phyloP scores from a whole-genome alignment of 2,329 filamentous ascomycete species.

The Talaromyces sp. region DNA sequence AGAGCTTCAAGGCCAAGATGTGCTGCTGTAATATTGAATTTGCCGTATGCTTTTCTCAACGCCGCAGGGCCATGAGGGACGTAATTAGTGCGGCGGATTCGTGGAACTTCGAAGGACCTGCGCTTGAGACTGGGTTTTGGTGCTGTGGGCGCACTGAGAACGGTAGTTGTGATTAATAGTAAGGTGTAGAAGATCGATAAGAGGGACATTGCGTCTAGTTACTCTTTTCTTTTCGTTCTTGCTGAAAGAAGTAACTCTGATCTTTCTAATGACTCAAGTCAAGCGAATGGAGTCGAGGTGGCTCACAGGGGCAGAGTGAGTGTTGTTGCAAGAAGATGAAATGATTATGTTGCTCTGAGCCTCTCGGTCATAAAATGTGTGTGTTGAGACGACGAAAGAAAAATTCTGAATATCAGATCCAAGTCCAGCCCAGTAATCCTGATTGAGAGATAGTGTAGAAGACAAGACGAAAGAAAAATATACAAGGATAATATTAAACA shows the following conservation, averaged over 20 bases:
- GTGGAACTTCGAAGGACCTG: constrained; percentile 57
- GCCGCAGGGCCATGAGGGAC: constrained; percentile 56
- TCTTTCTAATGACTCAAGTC: neutral
- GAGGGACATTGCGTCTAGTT: constrained; percentile 24
- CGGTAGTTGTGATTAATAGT: constrained; percentile 29
- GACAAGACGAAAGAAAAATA: neutral
- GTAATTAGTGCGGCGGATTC: constrained; percentile 53
- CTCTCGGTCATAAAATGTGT: neutral
- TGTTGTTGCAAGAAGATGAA: neutral
- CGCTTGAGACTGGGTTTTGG: constrained; percentile 24
- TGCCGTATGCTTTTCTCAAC: constrained; percentile 62
- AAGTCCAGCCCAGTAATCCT: constrained; percentile 20
- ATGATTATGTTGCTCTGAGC: neutral
- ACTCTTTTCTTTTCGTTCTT: neutral
- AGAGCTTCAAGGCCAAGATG: constrained; percentile 36
- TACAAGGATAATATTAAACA: neutral
- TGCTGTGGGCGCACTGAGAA: constrained; percentile 28
- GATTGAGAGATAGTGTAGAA: neutral
- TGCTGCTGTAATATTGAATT: constrained; percentile 55
- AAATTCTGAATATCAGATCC: constrained; percentile 11
- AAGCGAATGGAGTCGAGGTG: neutral
- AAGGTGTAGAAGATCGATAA: constrained; percentile 24
- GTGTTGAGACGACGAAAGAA: neutral
- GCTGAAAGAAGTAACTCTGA: neutral
- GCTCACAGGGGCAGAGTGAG: neutral